These are phyloP conservation scores for Halteria grandinella DNA, from an alignment of 73 alveolate species.

Conservation along the genomic window DNA sequence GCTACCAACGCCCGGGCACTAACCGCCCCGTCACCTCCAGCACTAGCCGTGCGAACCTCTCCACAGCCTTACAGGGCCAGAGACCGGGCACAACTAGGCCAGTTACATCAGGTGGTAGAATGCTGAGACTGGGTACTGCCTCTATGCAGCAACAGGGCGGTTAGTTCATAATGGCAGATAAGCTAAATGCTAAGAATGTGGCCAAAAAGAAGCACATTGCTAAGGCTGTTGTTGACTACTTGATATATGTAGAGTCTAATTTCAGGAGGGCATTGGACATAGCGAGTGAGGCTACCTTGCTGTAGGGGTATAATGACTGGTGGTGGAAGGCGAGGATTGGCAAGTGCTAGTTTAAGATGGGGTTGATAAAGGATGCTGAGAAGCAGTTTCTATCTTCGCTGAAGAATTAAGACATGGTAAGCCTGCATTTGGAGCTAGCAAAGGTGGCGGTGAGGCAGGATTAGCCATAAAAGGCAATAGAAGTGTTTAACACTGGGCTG, in stretches of 20 bases:
- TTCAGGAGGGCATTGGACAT: conserved; percentile 96
- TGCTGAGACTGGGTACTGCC: conserved; percentile 98
- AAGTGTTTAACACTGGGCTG: conserved; percentile 74
- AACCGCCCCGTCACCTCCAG: conserved; percentile 82
- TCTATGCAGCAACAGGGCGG: conserved; percentile 92
- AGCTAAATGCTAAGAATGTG: conserved; percentile 90
- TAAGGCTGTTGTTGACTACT: conserved; percentile 96
- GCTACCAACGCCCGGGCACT: conserved; percentile 99
- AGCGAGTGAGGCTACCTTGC: conserved; percentile 94
- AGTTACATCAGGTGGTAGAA: conserved; percentile 87
- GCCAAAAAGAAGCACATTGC: conserved; percentile 93
- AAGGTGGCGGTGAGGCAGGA: conserved; percentile 93
- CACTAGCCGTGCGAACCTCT: conserved; percentile 67
- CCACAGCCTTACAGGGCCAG: conserved; percentile 76
- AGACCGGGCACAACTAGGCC: conserved; percentile 86
- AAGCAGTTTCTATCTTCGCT: conserved; percentile 94
- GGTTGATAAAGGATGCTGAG: conserved; percentile 98
- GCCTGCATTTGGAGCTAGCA: conserved; percentile 89
- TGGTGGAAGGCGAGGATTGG: conserved; percentile 99
- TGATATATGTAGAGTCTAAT: conserved; percentile 95
- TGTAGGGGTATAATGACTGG: conserved; percentile 94
- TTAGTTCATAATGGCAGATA: conserved; percentile 89
- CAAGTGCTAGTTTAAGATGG: conserved; percentile 95
- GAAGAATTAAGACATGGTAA: conserved; percentile 89
- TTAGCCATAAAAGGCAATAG: conserved; percentile 96